These are phyloP conservation scores for Penicillium glabrum DNA, from an alignment of 2,329 filamentous ascomycete species.

Conservation along the genomic window DNA sequence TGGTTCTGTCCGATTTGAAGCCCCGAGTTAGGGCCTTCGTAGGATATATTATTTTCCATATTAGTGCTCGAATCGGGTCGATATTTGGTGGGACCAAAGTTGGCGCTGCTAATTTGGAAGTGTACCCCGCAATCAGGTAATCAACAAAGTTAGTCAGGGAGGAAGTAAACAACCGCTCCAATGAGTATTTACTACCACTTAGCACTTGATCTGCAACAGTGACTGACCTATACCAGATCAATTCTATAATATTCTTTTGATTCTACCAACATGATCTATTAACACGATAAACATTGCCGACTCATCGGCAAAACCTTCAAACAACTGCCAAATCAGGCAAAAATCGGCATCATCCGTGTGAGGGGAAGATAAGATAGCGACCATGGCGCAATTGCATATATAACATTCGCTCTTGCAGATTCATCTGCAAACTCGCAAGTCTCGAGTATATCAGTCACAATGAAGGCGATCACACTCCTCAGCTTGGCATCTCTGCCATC, in stretches of 20 bases:
- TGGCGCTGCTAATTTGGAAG: too few relatives aligned
- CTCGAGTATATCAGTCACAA: slow-evolving; percentile 3
- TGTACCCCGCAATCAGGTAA: too few relatives aligned
- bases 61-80: too few relatives aligned
- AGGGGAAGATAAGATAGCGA: slow-evolving; percentile 20
- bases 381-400: slow-evolving; percentile 6
- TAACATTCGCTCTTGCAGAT: background rate
- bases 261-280: background rate
- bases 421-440: background rate
- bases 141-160: too few relatives aligned
- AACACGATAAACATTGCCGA: slow-evolving; percentile 12
- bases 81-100: too few relatives aligned
- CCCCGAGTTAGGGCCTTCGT: too few relatives aligned
- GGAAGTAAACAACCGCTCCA: too few relatives aligned
- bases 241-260: background rate
- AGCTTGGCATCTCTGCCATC: slow-evolving; percentile 19
- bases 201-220: too few relatives aligned
- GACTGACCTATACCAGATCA: background rate
- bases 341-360: slow-evolving; percentile 17
- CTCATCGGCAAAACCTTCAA: slow-evolving; percentile 11
- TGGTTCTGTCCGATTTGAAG: too few relatives aligned
- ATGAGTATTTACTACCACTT: too few relatives aligned
- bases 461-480: slow-evolving; percentile 18
- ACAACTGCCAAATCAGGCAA: slow-evolving; percentile 14
- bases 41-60: too few relatives aligned